Percentiles rank a stretch among this genome's conserved stretches.
Conservation (phyloP, 1,139 yeast genomes). For the Protomyces inundatus region DNA sequence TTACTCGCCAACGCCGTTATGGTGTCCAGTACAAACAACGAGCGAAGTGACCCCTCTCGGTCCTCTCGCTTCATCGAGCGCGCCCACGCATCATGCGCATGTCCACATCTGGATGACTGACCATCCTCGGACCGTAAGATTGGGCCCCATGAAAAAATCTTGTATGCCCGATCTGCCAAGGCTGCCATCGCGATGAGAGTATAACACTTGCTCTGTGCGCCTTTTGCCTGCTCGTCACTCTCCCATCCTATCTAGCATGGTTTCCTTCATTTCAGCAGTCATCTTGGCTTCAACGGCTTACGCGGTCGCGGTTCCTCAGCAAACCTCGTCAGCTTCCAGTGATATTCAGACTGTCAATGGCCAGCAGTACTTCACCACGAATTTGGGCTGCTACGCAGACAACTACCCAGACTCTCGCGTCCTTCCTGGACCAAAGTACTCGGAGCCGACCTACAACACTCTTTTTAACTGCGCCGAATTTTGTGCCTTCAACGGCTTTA, state of each 20-base stretch:
- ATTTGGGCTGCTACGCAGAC: constrained; percentile 11
- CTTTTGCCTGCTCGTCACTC: no score
- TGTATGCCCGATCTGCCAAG: no score
- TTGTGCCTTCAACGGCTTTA: constrained; percentile 10
- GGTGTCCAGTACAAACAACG: no score
- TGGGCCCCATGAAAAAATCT: no score
- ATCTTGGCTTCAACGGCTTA: neutral
- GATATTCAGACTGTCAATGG: neutral
- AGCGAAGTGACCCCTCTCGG: no score
- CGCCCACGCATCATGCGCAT: no score
- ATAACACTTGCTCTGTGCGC: no score
- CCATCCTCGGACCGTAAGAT: no score
- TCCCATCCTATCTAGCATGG: neutral
- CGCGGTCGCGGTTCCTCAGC: neutral
- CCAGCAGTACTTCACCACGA: neutral
- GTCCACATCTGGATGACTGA: no score
- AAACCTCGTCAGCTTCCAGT: neutral
- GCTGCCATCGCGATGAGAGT: no score
- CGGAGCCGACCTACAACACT: constrained; percentile 3
- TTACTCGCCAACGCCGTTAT: no score
- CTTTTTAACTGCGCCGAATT: neutral
- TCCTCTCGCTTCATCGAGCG: no score
- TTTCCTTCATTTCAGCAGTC: neutral
- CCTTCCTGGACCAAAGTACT: neutral
- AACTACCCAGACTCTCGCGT: constrained; percentile 12